Conservation (phyloP, 768 basidiomycete species). For the Panellus pusillus region DNA sequence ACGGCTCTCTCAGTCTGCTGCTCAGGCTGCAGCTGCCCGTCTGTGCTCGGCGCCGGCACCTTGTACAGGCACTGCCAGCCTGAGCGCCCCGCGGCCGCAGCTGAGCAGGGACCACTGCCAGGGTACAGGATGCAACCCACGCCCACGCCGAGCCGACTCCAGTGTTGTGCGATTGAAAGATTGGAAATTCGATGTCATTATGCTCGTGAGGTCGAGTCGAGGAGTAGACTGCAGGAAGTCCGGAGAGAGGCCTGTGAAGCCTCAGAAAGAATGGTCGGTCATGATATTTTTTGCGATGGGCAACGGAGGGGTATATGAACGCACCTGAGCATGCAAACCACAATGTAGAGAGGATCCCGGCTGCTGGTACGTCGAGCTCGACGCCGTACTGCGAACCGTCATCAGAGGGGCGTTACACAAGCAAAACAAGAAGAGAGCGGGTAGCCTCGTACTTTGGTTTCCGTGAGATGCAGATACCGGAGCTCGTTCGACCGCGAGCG, state of each 20-base stretch:
- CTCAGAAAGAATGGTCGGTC: no score
- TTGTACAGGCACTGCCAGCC: conserved; percentile 24
- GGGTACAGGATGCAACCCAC: conserved; percentile 42
- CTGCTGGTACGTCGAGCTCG: conserved; percentile 94
- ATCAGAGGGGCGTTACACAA: conserved; percentile 3
- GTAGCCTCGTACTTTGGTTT: conserved; percentile 72
- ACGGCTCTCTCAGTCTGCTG: no score
- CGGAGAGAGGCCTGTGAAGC: no score
- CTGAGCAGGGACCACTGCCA: conserved; percentile 36
- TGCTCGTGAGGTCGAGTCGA: no score
- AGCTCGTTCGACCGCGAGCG: no score
- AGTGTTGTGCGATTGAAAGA: conserved; percentile 6
- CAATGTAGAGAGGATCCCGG: conserved; percentile 93
- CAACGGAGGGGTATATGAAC: conserved; percentile 26
- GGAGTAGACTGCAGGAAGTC: no score
- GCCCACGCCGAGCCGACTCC: no score
- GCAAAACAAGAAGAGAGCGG: no score
- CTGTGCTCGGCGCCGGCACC: neutral
- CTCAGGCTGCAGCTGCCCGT: no score
- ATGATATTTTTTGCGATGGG: no score
- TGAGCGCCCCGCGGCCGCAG: conserved; percentile 26
- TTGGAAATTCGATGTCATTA: no score
- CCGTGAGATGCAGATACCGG: no score
- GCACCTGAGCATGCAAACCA: conserved; percentile 83
- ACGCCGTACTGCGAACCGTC: conserved; percentile 79